Evolutionary conservation across 73 alveolate genomes (phyloP).

Genomic region (Loxodes magnus): DNA sequence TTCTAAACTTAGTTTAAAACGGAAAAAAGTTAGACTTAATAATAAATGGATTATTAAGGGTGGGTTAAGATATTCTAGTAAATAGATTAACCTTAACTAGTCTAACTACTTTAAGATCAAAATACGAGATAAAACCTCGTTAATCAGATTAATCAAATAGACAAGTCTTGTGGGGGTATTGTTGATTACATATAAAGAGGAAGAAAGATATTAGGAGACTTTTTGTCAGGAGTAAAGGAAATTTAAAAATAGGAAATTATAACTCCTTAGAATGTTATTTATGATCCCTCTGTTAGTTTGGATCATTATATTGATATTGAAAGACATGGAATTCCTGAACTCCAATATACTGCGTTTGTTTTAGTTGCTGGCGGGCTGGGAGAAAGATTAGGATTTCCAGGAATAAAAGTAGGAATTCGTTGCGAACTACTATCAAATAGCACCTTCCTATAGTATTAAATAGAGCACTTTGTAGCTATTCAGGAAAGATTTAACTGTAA

Average conservation of each 20-base stretch:
- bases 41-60: too few relatives aligned
- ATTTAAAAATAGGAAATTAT: slow-evolving; percentile 68
- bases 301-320: slow-evolving; percentile 50
- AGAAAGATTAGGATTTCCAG: slow-evolving; percentile 94
- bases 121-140: too few relatives aligned
- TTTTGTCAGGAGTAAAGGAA: slow-evolving; percentile 83
- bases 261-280: slow-evolving; percentile 37
- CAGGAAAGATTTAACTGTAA: slow-evolving; percentile 46
- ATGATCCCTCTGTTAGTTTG: background rate
- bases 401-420: slow-evolving; percentile 92
- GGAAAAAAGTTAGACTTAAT: too few relatives aligned
- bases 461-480: slow-evolving; percentile 66
- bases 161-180: too few relatives aligned
- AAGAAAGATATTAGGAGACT: too few relatives aligned
- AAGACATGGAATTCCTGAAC: slow-evolving; percentile 59
- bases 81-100: too few relatives aligned
- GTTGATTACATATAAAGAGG: too few relatives aligned
- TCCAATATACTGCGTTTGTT: slow-evolving; percentile 77
- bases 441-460: slow-evolving; percentile 72
- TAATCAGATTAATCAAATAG: too few relatives aligned
- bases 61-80: too few relatives aligned
- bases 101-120: too few relatives aligned
- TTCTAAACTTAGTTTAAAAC: too few relatives aligned
- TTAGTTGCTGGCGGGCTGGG: slow-evolving; percentile 99
- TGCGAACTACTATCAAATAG: slow-evolving; percentile 60